Conservation (phyloP, 768 basidiomycete genomes). For the Amylocystis lapponica region DNA sequence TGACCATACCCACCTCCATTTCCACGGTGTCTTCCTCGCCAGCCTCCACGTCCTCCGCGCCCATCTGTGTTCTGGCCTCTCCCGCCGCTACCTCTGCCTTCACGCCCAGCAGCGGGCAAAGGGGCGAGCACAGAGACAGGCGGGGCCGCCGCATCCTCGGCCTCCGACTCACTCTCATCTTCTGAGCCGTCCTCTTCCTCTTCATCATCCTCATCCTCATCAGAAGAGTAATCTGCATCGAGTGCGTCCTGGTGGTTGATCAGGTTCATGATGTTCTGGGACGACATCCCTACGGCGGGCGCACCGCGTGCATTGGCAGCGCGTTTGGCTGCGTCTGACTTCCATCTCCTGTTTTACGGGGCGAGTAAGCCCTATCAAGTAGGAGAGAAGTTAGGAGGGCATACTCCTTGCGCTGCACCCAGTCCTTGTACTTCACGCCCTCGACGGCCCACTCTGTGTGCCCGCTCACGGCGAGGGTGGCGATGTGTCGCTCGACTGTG, state of each 20-base stretch:
- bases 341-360: constrained; percentile 8
- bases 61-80: not conserved
- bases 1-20: too few species aligned
- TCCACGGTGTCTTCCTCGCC: not conserved
- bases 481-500: constrained; percentile 54
- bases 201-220: too few species aligned
- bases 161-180: not conserved
- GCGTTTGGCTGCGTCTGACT: constrained; percentile 3
- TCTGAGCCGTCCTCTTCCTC: not conserved
- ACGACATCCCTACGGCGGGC: not conserved
- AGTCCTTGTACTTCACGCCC: constrained; percentile 45
- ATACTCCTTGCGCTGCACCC: constrained; percentile 50
- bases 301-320: not conserved
- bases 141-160: not conserved
- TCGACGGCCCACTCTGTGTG: constrained; percentile 45
- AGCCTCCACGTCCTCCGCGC: not conserved
- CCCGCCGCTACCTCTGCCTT: not conserved
- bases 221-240: not conserved
- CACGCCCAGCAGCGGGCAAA: not conserved
- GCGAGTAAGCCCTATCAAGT: not conserved
- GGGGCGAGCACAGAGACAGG: not conserved
- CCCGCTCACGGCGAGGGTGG: constrained; percentile 39
- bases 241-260: not conserved
- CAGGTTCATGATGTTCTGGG: not conserved
- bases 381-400: constrained; percentile 12